phyloP scores from a whole-genome alignment of 805 yeast species.

The Scheffersomyces spartinae region DNA sequence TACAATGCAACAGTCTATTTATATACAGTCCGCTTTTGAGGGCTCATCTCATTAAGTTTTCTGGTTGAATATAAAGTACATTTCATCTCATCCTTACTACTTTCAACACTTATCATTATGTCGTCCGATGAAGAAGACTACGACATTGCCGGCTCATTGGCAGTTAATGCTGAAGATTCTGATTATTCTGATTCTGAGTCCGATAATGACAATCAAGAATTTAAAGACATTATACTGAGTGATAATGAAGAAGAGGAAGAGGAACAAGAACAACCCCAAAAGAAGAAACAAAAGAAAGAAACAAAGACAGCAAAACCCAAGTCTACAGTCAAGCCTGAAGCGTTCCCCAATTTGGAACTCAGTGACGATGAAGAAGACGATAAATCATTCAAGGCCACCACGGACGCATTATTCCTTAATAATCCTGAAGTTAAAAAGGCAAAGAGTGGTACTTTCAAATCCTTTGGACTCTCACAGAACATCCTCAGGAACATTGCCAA shows the following conservation, averaged over 20 bases:
- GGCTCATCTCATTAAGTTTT: too few relatives aligned
- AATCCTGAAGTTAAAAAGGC: constrained; percentile 43
- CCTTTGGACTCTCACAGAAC: constrained; percentile 76
- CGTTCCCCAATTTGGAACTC: constrained; percentile 31
- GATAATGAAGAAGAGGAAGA: constrained; percentile 38
- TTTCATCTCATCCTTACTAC: too few relatives aligned
- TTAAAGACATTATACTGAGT: constrained; percentile 43
- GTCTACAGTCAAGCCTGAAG: constrained; percentile 5
- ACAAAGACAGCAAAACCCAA: constrained; percentile 6
- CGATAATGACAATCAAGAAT: constrained; percentile 19
- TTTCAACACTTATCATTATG: too few relatives aligned
- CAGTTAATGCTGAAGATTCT: constrained; percentile 26
- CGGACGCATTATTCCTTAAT: constrained; percentile 7
- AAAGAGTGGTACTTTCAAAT: constrained; percentile 74
- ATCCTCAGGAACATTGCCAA: constrained; percentile 58
- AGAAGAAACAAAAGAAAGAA: constrained; percentile 16
- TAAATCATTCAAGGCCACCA: constrained; percentile 11
- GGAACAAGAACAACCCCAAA: constrained; percentile 15
- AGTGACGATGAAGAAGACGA: constrained; percentile 29
- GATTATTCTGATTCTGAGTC: constrained; percentile 13
- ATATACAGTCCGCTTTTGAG: too few relatives aligned
- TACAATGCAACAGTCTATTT: too few relatives aligned
- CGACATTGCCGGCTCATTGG: constrained; percentile 53
- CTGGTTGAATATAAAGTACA: too few relatives aligned
- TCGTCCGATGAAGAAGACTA: constrained; percentile 39